Conservation (phyloP, 768 basidiomycete genomes). For the Suillus variegatus region DNA sequence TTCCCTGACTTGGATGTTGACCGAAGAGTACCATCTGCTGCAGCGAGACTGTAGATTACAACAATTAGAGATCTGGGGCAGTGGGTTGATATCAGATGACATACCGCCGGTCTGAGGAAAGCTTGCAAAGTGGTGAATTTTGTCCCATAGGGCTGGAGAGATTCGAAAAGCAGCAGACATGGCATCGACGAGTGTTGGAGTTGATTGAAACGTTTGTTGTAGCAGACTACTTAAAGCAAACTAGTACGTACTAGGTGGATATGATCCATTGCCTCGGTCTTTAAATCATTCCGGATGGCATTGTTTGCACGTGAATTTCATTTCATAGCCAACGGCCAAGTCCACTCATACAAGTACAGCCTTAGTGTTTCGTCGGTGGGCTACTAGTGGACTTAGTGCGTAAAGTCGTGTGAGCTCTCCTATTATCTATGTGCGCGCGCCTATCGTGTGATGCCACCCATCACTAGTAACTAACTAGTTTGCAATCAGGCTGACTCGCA, state of each 20-base stretch:
- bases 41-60: slow-evolving; percentile 68
- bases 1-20: slow-evolving; percentile 94
- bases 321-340: neutral
- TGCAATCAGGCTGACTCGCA: too few species aligned
- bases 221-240: neutral
- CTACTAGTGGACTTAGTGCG: neutral
- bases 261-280: neutral
- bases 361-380: neutral
- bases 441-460: neutral
- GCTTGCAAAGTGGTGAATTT: slow-evolving; percentile 86
- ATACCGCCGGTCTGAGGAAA: slow-evolving; percentile 91
- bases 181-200: slow-evolving; percentile 1
- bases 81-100: slow-evolving; percentile 22
- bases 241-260: neutral
- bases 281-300: slow-evolving; percentile 1
- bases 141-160: slow-evolving; percentile 80
- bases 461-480: neutral
- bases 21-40: slow-evolving; percentile 99
- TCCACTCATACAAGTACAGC: neutral
- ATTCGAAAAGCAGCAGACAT: slow-evolving; percentile 65
- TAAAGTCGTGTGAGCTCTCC: neutral
- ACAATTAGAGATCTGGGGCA: neutral
- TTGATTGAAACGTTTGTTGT: neutral
- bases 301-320: slow-evolving; percentile 4
- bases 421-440: neutral